Evolutionary conservation across 1,284 basidiomycete species (phyloP), one percentile per base, ranked within the genome.

Genomic region (Cutaneotrichosporon dermatis): DNA sequence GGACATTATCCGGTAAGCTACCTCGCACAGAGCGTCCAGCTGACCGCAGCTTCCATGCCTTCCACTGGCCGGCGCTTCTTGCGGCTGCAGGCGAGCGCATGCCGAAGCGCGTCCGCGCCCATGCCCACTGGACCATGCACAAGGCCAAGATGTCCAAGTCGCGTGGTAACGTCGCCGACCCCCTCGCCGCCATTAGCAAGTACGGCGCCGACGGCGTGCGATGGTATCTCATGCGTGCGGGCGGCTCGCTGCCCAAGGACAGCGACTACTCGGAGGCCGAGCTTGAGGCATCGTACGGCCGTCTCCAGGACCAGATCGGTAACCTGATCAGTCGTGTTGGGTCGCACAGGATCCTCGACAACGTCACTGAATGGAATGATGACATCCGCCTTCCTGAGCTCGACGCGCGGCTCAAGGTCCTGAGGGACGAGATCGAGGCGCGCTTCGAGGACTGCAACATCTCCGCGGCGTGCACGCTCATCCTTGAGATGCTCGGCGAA

Each of bases 61-160:
- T 95, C 40, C 94, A 95, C 76, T 87, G 93, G 72, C 93, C 93
- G 0, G 90, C 91, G 0, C 86, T 96, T 62, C 82, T 96, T 2
- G 80, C 87, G 53, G 91, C 91, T 0, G 84, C 91, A 25, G 83
- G 80, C 11, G 79, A 93, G 0, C 85, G 86, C 0, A 81, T 89
- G 4, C 85, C 91, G 0, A 79, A 80, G 46, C 82, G 82, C 25
- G 79, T 96, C 4, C 80, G 96, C 7, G 82, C 88, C 0, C 92
- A 96, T 70, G 88, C 89, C 0, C 93, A 96, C 75, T 97, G 92
- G 93, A 95, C 92, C 0, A 88, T 89, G 67, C 82, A 85, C 57
- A 83, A 86, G 58, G 83, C 85, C 63, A 96, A 97, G 75, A 97
- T 96, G 93, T 90, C 88, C 11, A 96, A 96, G 73, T 89, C 87